Percentiles rank a stretch among this genome's conserved stretches.
Conservation (phyloP, 2,329 filamentous ascomycete species). For the Aureobasidium musti region DNA sequence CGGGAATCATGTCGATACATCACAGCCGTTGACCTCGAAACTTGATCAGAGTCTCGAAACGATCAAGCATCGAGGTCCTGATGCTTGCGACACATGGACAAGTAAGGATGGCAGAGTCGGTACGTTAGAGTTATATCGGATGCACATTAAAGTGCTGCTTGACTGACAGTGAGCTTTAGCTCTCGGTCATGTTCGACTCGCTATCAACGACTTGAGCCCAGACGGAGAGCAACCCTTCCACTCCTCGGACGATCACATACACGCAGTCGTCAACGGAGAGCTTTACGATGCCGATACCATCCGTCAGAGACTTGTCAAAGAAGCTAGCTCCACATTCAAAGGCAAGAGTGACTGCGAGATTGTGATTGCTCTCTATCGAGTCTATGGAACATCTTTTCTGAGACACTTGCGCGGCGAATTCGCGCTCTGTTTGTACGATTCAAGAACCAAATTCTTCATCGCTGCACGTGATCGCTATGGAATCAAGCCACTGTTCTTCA, state of each 20-base stretch:
- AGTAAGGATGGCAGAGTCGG: slow-evolving; percentile 47
- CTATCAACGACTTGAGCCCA: slow-evolving; percentile 55
- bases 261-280: slow-evolving; percentile 62
- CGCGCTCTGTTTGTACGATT: slow-evolving; percentile 56
- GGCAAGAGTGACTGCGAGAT: slow-evolving; percentile 56
- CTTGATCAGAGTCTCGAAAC: slow-evolving; percentile 41
- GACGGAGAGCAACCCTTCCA: slow-evolving; percentile 51
- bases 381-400: slow-evolving; percentile 51
- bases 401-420: slow-evolving; percentile 58
- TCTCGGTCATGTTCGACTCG: slow-evolving; percentile 55
- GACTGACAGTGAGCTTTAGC: too few relatives aligned
- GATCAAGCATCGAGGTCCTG: slow-evolving; percentile 52
- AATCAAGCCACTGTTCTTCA: slow-evolving; percentile 60
- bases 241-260: slow-evolving; percentile 46
- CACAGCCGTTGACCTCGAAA: too few relatives aligned
- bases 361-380: slow-evolving; percentile 55
- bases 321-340: slow-evolving; percentile 49
- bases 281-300: slow-evolving; percentile 57
- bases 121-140: too few relatives aligned
- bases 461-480: slow-evolving; percentile 59
- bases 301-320: slow-evolving; percentile 41
- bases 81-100: slow-evolving; percentile 51
- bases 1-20: too few relatives aligned
- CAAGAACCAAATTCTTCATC: slow-evolving; percentile 47
- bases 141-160: too few relatives aligned